A percentile compares a stretch with the other conserved stretches of the same genome.
Evolutionary conservation across 768 basidiomycete species (phyloP).

Genomic region (Rhodocollybia butyracea): DNA sequence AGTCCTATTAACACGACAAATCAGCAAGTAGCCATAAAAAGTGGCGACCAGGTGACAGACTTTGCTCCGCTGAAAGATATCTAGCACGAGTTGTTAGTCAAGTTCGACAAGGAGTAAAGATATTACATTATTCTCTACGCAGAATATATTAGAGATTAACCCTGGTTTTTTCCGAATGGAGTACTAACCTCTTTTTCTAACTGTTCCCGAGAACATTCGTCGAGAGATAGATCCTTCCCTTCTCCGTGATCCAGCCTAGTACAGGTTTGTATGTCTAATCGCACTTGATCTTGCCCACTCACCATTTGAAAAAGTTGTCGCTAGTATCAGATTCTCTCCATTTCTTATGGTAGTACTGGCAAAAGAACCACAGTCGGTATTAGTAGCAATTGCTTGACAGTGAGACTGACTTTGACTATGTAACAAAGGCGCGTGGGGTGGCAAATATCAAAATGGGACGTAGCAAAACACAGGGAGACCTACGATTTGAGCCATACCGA

Average conservation of each 20-base stretch:
- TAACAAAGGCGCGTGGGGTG: neutral
- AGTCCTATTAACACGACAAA: conserved; percentile 33
- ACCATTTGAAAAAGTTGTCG: conserved; percentile 71
- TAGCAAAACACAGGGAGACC: conserved; percentile 21
- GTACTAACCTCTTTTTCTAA: conserved; percentile 56
- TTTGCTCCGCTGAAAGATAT: conserved; percentile 58
- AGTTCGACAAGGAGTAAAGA: neutral
- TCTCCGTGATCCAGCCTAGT: conserved; percentile 61
- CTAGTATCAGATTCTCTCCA: conserved; percentile 59
- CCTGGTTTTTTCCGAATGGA: too few relatives aligned
- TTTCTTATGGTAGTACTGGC: conserved; percentile 55
- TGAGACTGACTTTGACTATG: conserved; percentile 40
- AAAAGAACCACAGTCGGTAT: neutral
- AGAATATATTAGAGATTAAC: neutral
- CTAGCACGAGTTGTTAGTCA: conserved; percentile 21
- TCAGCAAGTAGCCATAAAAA: neutral
- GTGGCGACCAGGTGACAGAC: conserved; percentile 23
- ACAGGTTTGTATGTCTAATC: neutral
- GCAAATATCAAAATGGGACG: neutral
- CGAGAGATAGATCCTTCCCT: conserved; percentile 51
- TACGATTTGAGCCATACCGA: conserved; percentile 60
- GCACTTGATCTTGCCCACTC: conserved; percentile 1
- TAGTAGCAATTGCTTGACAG: neutral
- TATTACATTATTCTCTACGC: conserved; percentile 2
- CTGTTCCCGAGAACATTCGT: conserved; percentile 56